Evolutionary conservation across 495 filamentous ascomycete genomes (phyloP).

Genomic region (Platismatia glauca): DNA sequence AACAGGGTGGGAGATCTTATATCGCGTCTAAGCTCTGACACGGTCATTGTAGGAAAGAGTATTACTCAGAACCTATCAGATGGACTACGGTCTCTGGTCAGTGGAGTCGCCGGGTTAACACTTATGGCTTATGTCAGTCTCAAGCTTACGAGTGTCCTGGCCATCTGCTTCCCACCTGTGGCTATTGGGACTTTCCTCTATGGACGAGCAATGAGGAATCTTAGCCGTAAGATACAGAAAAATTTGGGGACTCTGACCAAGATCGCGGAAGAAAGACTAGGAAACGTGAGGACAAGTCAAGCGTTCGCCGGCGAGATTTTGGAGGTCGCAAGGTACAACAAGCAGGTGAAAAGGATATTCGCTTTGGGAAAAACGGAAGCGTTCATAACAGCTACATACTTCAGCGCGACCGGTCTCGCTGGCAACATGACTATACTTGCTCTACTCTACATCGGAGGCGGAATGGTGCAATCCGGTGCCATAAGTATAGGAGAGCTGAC

Average conservation of each 20-base stretch:
- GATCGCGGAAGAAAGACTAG: conserved; percentile 90
- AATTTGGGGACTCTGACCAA: conserved; percentile 87
- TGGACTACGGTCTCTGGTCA: conserved; percentile 78
- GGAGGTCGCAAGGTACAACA: conserved; percentile 85
- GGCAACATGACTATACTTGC: conserved; percentile 93
- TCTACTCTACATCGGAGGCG: conserved; percentile 83
- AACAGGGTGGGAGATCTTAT: conserved; percentile 95
- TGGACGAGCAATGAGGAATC: conserved; percentile 72
- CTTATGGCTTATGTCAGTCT: conserved; percentile 90
- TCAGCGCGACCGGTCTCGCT: conserved; percentile 74
- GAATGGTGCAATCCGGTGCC: conserved; percentile 74
- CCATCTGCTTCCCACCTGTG: conserved; percentile 81
- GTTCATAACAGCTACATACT: conserved; percentile 83
- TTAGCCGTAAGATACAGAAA: conserved; percentile 85
- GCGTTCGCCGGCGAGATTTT: conserved; percentile 88
- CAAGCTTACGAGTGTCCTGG: conserved; percentile 79
- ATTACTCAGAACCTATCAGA: conserved; percentile 97
- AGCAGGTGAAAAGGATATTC: conserved; percentile 85
- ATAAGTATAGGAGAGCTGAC: conserved; percentile 89
- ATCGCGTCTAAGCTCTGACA: conserved; percentile 88
- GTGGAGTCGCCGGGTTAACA: conserved; percentile 75
- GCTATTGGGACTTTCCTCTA: conserved; percentile 89
- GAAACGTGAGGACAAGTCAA: conserved; percentile 91
- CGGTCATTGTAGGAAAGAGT: conserved; percentile 94
- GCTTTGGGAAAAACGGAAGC: conserved; percentile 77